These are phyloP conservation scores for Inonotus obliquus DNA, from an alignment of 1,284 basidiomycete genomes.

Conservation along the genomic window DNA sequence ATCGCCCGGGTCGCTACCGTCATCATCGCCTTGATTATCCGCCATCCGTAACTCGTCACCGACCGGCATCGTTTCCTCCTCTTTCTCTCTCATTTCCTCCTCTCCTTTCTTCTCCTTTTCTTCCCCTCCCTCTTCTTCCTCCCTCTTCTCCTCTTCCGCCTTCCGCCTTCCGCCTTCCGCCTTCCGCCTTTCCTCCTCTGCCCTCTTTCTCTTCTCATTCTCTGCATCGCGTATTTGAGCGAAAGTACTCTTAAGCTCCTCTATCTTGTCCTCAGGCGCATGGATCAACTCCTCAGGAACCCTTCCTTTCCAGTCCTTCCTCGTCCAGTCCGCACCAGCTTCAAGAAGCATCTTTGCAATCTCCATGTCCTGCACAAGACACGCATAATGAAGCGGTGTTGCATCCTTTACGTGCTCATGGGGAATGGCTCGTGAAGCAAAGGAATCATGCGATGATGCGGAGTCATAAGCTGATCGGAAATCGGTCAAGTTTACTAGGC, in stretches of 20 bases:
- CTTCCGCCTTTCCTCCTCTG: conserved; percentile 1
- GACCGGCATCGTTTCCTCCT: no score
- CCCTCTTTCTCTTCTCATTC: conserved; percentile 7
- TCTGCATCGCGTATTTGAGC: conserved; percentile 6
- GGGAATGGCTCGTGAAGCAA: conserved; percentile 4
- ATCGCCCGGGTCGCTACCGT: no score
- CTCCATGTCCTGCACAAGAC: conserved; percentile 4
- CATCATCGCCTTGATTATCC: no score
- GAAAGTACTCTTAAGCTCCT: neutral
- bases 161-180: neutral
- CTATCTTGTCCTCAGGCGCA: neutral
- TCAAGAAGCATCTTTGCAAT: conserved; percentile 4
- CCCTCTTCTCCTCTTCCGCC: conserved; percentile 1
- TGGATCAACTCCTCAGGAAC: conserved; percentile 6
- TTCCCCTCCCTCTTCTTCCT: neutral
- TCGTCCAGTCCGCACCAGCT: conserved; percentile 13
- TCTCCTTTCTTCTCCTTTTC: neutral
- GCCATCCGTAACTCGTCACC: no score
- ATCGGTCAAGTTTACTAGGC: neutral
- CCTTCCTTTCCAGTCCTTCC: neutral
- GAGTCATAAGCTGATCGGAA: neutral
- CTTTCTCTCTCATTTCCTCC: no score
- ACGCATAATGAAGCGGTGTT: conserved; percentile 14
- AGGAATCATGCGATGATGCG: neutral
- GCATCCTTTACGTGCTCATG: conserved; percentile 3